phyloP scores from a whole-genome alignment of 225 moss, liverwort and hornwort species.

The Anthoceros angustus region DNA sequence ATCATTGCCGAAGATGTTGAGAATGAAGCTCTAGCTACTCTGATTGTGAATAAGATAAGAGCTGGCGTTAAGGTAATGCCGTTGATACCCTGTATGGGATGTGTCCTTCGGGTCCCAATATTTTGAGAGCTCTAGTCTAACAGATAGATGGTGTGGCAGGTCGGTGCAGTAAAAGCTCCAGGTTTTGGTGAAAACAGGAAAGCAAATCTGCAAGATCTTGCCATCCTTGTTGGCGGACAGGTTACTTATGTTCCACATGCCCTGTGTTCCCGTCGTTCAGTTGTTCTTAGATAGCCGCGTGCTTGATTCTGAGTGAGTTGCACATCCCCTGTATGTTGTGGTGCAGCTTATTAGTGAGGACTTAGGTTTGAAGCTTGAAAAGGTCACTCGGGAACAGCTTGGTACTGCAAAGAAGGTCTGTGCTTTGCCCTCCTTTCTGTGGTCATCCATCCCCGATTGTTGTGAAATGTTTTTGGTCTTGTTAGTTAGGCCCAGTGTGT shows the following conservation, averaged over 20 bases:
- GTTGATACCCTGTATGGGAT: neutral
- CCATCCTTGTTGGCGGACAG: constrained; percentile 81
- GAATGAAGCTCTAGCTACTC: constrained; percentile 81
- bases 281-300: neutral
- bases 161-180: constrained; percentile 91
- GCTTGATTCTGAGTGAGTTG: neutral
- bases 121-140: neutral
- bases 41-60: constrained; percentile 85
- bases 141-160: constrained; percentile 20
- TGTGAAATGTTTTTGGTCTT: neutral
- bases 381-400: constrained; percentile 59
- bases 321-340: neutral
- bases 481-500: neutral
- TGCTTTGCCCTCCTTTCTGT: constrained; percentile 2
- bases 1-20: constrained; percentile 97
- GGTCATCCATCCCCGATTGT: neutral
- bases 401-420: constrained; percentile 71
- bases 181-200: constrained; percentile 95
- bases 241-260: constrained; percentile 12
- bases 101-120: neutral
- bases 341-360: constrained; percentile 88
- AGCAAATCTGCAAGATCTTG: constrained; percentile 75
- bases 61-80: constrained; percentile 70
- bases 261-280: neutral
- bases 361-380: constrained; percentile 80